Percentiles rank a stretch among this genome's conserved stretches.
Conservation (phyloP, 257 asterid genomes). For the Nicotiana paniculata region DNA sequence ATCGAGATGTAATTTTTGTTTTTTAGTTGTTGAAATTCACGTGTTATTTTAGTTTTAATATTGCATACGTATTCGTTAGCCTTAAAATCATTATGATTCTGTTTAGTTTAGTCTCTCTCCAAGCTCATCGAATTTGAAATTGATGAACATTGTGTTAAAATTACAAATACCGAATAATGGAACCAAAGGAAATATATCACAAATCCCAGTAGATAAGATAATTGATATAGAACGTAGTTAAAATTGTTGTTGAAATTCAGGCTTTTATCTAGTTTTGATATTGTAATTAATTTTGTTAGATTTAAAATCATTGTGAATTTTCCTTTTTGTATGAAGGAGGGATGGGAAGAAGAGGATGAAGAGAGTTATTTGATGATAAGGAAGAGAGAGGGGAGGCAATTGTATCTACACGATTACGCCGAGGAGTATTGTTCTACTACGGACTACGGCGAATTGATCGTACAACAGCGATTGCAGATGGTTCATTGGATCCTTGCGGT, state of each 20-base stretch:
- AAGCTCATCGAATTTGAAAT: too few species aligned
- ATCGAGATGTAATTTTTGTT: background rate
- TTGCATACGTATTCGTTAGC: background rate
- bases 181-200: too few species aligned
- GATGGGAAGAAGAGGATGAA: conserved; percentile 59
- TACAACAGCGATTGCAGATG: conserved; percentile 80
- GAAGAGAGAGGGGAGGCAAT: conserved; percentile 79
- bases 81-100: background rate
- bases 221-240: too few species aligned
- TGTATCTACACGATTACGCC: conserved; percentile 69
- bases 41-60: background rate
- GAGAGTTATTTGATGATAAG: conserved; percentile 65
- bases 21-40: background rate
- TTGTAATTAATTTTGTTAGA: background rate
- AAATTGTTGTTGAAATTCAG: background rate
- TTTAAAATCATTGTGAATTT: background rate
- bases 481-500: conserved; percentile 97
- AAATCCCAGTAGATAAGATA: too few species aligned
- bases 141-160: too few species aligned
- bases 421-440: conserved; percentile 66
- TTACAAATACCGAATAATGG: too few species aligned
- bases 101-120: background rate
- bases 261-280: background rate
- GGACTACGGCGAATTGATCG: conserved; percentile 58
- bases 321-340: conserved; percentile 18